These are phyloP conservation scores for Hypoxylon sp. DNA, from an alignment of 2,329 filamentous ascomycete genomes.

Conservation along the genomic window DNA sequence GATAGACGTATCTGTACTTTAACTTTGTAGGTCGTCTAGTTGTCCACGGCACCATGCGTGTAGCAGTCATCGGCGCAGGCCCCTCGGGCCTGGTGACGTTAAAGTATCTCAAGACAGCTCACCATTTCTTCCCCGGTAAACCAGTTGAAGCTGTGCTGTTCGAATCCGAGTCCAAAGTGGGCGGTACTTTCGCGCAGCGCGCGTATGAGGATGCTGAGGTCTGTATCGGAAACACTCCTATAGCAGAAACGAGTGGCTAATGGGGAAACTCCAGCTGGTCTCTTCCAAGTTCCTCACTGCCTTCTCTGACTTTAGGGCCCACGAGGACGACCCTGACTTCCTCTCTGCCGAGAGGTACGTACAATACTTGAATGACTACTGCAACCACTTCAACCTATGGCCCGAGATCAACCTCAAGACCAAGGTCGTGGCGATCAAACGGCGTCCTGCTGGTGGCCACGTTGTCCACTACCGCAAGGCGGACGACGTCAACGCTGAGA, in stretches of 20 bases:
- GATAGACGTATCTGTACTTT: not conserved
- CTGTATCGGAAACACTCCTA: not conserved
- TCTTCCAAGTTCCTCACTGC: conserved; percentile 62
- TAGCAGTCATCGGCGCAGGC: conserved; percentile 57
- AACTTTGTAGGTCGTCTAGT: not conserved
- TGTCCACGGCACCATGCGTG: conserved; percentile 37
- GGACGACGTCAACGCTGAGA: not conserved
- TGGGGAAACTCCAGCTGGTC: conserved; percentile 54
- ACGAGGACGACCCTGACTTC: conserved; percentile 61
- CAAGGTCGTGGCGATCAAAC: conserved; percentile 51
- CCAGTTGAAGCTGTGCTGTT: conserved; percentile 57
- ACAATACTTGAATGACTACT: conserved; percentile 54
- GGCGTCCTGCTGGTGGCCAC: conserved; percentile 42
- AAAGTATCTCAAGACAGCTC: conserved; percentile 56
- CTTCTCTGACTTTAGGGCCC: conserved; percentile 60
- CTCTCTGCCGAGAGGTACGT: conserved; percentile 58
- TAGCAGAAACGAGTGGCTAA: not conserved
- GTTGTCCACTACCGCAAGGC: conserved; percentile 20
- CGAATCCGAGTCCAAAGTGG: conserved; percentile 23
- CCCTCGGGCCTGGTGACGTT: conserved; percentile 57
- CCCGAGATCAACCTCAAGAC: conserved; percentile 20
- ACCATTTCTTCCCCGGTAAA: conserved; percentile 48
- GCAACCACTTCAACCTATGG: conserved; percentile 24
- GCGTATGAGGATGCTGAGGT: conserved; percentile 62
- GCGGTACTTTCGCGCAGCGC: conserved; percentile 53